Percentiles rank a stretch among this genome's conserved stretches.
phyloP scores from a whole-genome alignment of 2,329 filamentous ascomycete species.

The Clarireedia paspali region DNA sequence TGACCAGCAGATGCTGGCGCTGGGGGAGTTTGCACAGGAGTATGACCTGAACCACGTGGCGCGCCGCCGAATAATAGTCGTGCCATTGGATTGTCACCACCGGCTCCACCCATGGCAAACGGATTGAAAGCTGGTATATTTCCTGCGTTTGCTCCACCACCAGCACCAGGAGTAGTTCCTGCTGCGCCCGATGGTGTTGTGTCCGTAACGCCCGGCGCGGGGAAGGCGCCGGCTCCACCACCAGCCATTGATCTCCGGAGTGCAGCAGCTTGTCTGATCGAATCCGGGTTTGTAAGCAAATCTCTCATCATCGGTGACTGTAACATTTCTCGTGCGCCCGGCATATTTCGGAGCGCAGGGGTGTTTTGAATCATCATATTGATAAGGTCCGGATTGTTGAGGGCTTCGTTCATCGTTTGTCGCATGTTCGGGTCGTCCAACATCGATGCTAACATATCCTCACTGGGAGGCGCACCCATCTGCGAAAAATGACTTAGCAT shows the following conservation, averaged over 20 bases:
- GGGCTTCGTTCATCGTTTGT: slow-evolving; percentile 84
- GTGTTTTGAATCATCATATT: slow-evolving; percentile 93
- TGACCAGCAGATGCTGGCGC: slow-evolving; percentile 25
- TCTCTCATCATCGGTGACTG: slow-evolving; percentile 81
- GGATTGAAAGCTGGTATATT: slow-evolving; percentile 20
- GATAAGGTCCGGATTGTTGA: slow-evolving; percentile 90
- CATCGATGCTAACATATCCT: slow-evolving; percentile 76
- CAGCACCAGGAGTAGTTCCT: slow-evolving; percentile 21
- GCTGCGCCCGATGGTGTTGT: slow-evolving; percentile 53
- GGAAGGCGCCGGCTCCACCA: slow-evolving; percentile 57
- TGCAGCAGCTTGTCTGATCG: slow-evolving; percentile 72
- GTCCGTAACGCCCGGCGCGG: slow-evolving; percentile 86
- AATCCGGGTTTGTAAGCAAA: slow-evolving; percentile 87
- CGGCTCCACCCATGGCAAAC: slow-evolving; percentile 27
- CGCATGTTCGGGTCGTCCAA: slow-evolving; percentile 83
- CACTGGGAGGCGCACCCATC: slow-evolving; percentile 84
- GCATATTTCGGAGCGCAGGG: slow-evolving; percentile 66
- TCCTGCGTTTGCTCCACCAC: slow-evolving; percentile 7
- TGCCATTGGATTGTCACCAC: slow-evolving; percentile 51
- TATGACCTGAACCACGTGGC: slow-evolving; percentile 16
- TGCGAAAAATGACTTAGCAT: slow-evolving; percentile 33
- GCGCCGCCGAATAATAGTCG: slow-evolving; percentile 41
- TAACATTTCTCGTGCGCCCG: slow-evolving; percentile 74
- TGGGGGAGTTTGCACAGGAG: slow-evolving; percentile 25
- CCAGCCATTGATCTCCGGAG: slow-evolving; percentile 65